These are phyloP conservation scores for Chalciporus pseudorubinellus DNA, from an alignment of 768 basidiomycete genomes.

Conservation along the genomic window DNA sequence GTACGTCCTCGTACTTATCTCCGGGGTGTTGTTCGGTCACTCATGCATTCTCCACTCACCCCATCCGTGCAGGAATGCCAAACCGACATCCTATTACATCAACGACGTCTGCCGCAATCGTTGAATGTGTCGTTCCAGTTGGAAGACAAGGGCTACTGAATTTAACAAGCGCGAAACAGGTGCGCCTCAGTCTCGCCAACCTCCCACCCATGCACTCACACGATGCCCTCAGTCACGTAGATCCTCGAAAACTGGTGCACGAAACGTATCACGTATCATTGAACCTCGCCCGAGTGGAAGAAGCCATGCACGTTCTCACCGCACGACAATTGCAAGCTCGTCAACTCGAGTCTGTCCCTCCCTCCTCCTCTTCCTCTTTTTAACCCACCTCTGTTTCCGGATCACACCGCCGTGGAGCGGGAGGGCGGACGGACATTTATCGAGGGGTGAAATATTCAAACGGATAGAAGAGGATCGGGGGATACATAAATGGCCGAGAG, in stretches of 20 bases:
- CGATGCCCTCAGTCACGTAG: too few species aligned
- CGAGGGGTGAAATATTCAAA: slow-evolving; percentile 70
- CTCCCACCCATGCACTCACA: too few species aligned
- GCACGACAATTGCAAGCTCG: slow-evolving; percentile 37
- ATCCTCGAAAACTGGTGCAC: slow-evolving; percentile 90
- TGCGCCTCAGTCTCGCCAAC: too few species aligned
- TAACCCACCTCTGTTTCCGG: too few species aligned
- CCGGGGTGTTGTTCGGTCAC: too few species aligned
- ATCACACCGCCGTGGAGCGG: background rate
- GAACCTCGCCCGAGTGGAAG: slow-evolving; percentile 77
- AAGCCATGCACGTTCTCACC: slow-evolving; percentile 57
- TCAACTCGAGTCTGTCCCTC: slow-evolving; percentile 4
- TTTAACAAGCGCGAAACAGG: slow-evolving; percentile 84
- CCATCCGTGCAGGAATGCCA: slow-evolving; percentile 27
- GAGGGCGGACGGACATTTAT: slow-evolving; percentile 33
- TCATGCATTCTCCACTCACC: too few species aligned
- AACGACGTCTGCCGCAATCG: slow-evolving; percentile 73
- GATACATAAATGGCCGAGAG: slow-evolving; percentile 86
- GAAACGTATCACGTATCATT: slow-evolving; percentile 79
- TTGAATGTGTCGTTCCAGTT: slow-evolving; percentile 83
- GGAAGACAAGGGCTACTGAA: slow-evolving; percentile 88
- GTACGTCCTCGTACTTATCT: slow-evolving; percentile 3
- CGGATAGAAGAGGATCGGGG: slow-evolving; percentile 93
- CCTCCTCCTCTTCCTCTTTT: background rate
- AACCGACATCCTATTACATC: slow-evolving; percentile 61